Evolutionary conservation across 2,329 filamentous ascomycete genomes (phyloP).

Genomic region (Fusarium haematococcum): DNA sequence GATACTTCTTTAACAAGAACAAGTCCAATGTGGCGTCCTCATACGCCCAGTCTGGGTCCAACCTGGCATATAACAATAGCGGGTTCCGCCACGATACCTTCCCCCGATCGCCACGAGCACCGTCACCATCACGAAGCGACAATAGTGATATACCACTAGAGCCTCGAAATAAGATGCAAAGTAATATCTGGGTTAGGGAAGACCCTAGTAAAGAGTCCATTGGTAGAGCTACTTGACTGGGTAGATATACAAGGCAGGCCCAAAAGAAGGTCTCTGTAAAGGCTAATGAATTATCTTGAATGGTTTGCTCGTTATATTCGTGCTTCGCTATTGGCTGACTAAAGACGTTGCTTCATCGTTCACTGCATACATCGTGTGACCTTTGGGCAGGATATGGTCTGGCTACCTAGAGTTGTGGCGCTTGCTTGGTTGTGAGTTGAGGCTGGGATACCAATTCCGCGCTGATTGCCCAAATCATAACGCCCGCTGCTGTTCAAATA

Average conservation of each 20-base stretch:
- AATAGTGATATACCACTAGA: constrained; percentile 39
- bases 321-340: neutral
- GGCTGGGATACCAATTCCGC: neutral
- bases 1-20: constrained; percentile 21
- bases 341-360: neutral
- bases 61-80: constrained; percentile 13
- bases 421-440: neutral
- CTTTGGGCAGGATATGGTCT: neutral
- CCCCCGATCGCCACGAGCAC: constrained; percentile 9
- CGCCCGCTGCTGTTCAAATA: neutral
- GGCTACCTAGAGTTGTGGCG: neutral
- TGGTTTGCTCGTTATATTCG: neutral
- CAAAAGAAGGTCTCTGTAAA: neutral
- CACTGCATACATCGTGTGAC: neutral
- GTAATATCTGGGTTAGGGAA: constrained; percentile 18
- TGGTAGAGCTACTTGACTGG: neutral
- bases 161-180: constrained; percentile 9
- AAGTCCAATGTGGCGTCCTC: constrained; percentile 14
- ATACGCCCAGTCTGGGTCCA: constrained; percentile 17
- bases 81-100: constrained; percentile 18
- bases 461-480: neutral
- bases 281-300: neutral
- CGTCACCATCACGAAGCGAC: constrained; percentile 11
- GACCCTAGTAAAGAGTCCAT: neutral
- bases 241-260: neutral